Conservation (phyloP, 1,284 basidiomycete genomes). For the Heterobasidion irregulare region DNA sequence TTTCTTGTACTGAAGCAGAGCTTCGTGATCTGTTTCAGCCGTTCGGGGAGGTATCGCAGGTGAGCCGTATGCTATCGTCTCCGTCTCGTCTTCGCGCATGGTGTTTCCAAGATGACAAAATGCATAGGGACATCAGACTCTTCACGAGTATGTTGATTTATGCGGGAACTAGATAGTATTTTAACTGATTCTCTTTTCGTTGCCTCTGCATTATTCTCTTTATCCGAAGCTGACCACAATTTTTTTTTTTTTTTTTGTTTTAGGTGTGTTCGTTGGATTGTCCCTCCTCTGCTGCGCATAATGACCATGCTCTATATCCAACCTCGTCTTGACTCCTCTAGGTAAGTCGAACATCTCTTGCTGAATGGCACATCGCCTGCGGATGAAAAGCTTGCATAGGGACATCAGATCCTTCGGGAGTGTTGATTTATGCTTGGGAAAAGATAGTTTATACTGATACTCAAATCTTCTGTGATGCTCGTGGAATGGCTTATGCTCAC, state of each 20-base stretch:
- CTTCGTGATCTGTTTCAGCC: slow-evolving; percentile 59
- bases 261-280: background rate
- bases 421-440: slow-evolving; percentile 15
- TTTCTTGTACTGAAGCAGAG: slow-evolving; percentile 73
- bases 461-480: slow-evolving; percentile 13
- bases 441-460: slow-evolving; percentile 37
- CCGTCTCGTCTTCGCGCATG: background rate
- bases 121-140: slow-evolving; percentile 60
- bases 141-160: slow-evolving; percentile 18
- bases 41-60: slow-evolving; percentile 73
- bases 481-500: slow-evolving; percentile 5
- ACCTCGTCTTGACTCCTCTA: background rate
- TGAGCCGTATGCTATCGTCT: slow-evolving; percentile 23
- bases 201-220: background rate
- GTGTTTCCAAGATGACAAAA: slow-evolving; percentile 34
- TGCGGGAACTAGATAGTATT: slow-evolving; percentile 18
- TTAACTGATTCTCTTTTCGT: slow-evolving; percentile 3
- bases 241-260: background rate
- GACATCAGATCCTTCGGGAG: slow-evolving; percentile 48
- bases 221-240: background rate
- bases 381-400: slow-evolving; percentile 36
- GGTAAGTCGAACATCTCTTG: background rate
- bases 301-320: background rate
- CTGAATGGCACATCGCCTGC: background rate
- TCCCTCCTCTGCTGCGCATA: background rate